Percentiles rank a stretch among this genome's conserved stretches.
Evolutionary conservation across 179 eudicot genomes (phyloP).

Genomic region (Camellia oleifera): DNA sequence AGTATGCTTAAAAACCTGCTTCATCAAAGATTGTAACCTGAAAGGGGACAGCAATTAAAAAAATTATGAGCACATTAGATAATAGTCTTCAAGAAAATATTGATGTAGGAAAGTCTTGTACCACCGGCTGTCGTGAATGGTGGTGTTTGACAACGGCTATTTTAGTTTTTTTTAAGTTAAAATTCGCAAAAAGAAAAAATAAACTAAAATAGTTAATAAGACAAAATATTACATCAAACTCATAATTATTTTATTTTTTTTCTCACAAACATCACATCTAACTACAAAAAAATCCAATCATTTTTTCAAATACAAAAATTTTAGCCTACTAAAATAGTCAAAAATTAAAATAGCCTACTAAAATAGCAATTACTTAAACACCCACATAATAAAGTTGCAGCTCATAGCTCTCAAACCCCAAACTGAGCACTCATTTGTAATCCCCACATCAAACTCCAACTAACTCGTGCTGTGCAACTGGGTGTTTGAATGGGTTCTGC

Average conservation of each 20-base stretch:
- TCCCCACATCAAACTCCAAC: neutral
- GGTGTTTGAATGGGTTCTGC: neutral
- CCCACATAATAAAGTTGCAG: neutral
- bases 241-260: too few relatives aligned
- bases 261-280: too few relatives aligned
- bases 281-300: too few relatives aligned
- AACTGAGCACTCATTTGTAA: neutral
- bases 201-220: too few relatives aligned
- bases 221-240: too few relatives aligned
- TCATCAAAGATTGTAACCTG: conserved; percentile 2
- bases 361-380: too few relatives aligned
- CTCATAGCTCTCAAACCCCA: neutral
- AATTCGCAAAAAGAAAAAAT: too few relatives aligned
- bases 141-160: too few relatives aligned
- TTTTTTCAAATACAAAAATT: too few relatives aligned
- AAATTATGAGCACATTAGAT: neutral
- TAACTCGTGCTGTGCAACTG: conserved; percentile 2
- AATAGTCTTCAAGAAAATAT: neutral
- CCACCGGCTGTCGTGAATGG: neutral
- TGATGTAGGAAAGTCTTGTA: neutral
- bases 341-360: too few relatives aligned
- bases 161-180: too few relatives aligned
- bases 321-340: too few relatives aligned
- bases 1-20: neutral
- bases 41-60: neutral